These are phyloP conservation scores for Scytalidium lignicola DNA, from an alignment of 2,329 filamentous ascomycete species.

Conservation along the genomic window DNA sequence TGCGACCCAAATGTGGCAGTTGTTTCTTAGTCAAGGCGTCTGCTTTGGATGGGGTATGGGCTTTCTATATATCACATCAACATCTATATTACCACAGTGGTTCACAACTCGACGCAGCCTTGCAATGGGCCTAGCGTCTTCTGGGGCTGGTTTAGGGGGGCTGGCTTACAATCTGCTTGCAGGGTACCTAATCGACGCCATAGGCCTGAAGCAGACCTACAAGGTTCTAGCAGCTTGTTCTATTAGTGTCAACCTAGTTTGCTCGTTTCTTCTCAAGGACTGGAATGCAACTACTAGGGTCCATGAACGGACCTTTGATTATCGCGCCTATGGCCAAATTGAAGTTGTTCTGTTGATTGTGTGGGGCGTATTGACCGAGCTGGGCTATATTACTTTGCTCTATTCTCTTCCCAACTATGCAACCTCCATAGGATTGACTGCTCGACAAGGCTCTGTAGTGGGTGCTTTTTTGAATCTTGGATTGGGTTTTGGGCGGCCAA, in stretches of 20 bases:
- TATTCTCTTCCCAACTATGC: slow-evolving; percentile 42
- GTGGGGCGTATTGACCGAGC: slow-evolving; percentile 32
- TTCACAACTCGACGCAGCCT: slow-evolving; percentile 47
- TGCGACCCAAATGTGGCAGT: slow-evolving; percentile 61
- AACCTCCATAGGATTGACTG: slow-evolving; percentile 35
- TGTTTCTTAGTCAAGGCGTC: slow-evolving; percentile 67
- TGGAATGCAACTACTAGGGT: slow-evolving; percentile 10
- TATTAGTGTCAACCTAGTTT: slow-evolving; percentile 3
- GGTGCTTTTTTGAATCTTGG: slow-evolving; percentile 41
- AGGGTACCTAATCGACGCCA: slow-evolving; percentile 44
- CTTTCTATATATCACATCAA: slow-evolving; percentile 60
- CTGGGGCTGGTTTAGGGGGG: slow-evolving; percentile 49
- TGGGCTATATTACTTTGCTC: slow-evolving; percentile 42
- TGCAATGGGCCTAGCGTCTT: slow-evolving; percentile 49
- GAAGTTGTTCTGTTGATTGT: slow-evolving; percentile 31
- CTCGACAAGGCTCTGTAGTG: slow-evolving; percentile 33
- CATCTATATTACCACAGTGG: slow-evolving; percentile 53
- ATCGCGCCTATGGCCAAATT: slow-evolving; percentile 26
- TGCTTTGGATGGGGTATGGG: slow-evolving; percentile 72
- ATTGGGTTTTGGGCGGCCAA: slow-evolving; percentile 39
- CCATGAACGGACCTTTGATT: slow-evolving; percentile 13
- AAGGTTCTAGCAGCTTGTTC: slow-evolving; percentile 30
- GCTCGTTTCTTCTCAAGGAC: slow-evolving; percentile 5
- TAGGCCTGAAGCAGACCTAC: slow-evolving; percentile 49
- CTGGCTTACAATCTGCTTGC: slow-evolving; percentile 44